These are phyloP conservation scores for Globisporangium paroecandrum DNA, from an alignment of 352 stramenopile genomes.

Conservation along the genomic window DNA sequence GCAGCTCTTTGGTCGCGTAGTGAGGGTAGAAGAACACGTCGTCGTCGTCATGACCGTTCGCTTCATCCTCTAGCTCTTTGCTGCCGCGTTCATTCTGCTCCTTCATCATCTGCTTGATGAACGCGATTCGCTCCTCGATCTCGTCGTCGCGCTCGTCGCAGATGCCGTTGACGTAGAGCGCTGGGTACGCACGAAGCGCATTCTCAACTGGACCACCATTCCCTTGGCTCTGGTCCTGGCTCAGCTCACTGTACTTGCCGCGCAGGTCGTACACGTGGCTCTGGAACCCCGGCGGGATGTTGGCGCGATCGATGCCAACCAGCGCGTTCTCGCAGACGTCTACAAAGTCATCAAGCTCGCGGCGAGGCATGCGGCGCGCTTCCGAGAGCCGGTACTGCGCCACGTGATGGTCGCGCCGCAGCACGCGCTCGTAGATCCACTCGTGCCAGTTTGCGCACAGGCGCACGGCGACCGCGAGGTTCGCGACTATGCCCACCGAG, in stretches of 20 bases:
- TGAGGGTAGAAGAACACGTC: slow-evolving; percentile 59
- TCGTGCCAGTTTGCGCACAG: slow-evolving; percentile 79
- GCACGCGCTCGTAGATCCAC: slow-evolving; percentile 64
- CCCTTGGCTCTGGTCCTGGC: neutral
- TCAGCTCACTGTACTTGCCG: slow-evolving; percentile 18
- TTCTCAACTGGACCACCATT: slow-evolving; percentile 22
- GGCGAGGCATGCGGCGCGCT: slow-evolving; percentile 30
- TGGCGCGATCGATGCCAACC: slow-evolving; percentile 24
- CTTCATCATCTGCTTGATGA: slow-evolving; percentile 23
- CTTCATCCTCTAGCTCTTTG: neutral
- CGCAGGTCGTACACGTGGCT: slow-evolving; percentile 44
- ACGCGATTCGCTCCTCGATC: slow-evolving; percentile 49
- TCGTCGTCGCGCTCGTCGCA: slow-evolving; percentile 43
- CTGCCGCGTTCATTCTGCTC: neutral
- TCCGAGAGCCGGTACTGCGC: slow-evolving; percentile 17
- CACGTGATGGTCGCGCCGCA: slow-evolving; percentile 19
- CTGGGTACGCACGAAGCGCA: slow-evolving; percentile 42
- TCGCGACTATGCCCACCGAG: slow-evolving; percentile 50
- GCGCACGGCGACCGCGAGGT: slow-evolving; percentile 60
- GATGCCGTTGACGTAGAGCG: slow-evolving; percentile 49
- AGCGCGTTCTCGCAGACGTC: slow-evolving; percentile 51
- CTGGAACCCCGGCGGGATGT: slow-evolving; percentile 41
- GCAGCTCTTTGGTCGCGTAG: slow-evolving; percentile 17
- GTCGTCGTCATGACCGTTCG: neutral
- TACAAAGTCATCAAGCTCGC: slow-evolving; percentile 46